Conservation (phyloP, 129 eudicot genomes). For the Centella asiatica region DNA sequence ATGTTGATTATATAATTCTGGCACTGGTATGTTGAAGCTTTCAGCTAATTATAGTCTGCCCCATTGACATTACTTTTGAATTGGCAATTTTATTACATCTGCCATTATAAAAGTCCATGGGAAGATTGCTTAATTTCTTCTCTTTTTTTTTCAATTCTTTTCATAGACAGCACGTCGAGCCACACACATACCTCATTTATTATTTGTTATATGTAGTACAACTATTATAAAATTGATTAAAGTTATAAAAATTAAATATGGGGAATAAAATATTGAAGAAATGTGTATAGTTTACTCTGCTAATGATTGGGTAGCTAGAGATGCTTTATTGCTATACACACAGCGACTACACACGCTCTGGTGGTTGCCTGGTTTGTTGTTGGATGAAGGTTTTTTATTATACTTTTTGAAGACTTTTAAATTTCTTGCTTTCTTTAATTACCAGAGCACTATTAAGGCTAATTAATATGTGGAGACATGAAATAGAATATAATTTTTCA, state of each 20-base stretch:
- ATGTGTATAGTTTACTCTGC: not conserved
- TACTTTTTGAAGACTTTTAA: not conserved
- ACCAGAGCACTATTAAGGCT: too few relatives aligned
- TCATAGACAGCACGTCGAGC: constrained; percentile 1
- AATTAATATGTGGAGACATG: too few relatives aligned
- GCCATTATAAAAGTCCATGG: not conserved
- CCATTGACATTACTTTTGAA: not conserved
- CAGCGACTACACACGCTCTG: not conserved
- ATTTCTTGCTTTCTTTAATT: too few relatives aligned
- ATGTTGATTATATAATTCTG: not conserved
- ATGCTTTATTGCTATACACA: not conserved
- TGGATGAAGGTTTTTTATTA: not conserved
- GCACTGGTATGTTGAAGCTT: not conserved
- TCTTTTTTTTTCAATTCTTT: not conserved
- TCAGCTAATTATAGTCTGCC: not conserved
- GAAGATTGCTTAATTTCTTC: not conserved
- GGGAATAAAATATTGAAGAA: too few relatives aligned
- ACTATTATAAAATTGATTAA: not conserved
- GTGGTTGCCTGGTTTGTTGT: not conserved
- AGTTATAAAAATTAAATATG: not conserved
- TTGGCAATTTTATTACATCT: not conserved
- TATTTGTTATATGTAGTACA: not conserved
- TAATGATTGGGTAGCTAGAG: constrained; percentile 8
- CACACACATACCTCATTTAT: not conserved
- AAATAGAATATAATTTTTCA: too few relatives aligned